Conservation (phyloP, 1,284 basidiomycete species). For the Gastroboletus turbinatus region DNA sequence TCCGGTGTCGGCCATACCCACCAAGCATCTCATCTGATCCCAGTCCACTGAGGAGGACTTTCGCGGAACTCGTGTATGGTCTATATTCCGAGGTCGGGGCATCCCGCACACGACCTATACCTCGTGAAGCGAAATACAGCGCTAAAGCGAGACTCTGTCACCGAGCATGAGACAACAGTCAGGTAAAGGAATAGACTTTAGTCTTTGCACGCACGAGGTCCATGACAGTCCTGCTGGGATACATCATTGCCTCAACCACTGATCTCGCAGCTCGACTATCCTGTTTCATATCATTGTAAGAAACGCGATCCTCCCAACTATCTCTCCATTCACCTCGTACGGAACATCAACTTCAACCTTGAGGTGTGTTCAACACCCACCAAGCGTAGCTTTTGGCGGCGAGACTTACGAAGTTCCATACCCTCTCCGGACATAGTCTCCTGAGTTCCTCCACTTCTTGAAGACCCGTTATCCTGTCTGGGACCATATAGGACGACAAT, state of each 20-base stretch:
- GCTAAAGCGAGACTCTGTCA: conserved; percentile 85
- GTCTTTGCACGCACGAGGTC: conserved; percentile 64
- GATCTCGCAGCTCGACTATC: conserved; percentile 62
- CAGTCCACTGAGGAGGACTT: conserved; percentile 87
- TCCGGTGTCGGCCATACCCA: conserved; percentile 89
- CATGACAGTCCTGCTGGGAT: conserved; percentile 85
- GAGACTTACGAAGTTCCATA: conserved; percentile 83
- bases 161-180: conserved; percentile 4
- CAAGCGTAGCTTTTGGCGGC: not conserved
- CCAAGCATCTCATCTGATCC: conserved; percentile 96
- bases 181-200: not conserved
- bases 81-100: conserved; percentile 29
- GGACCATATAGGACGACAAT: conserved; percentile 62
- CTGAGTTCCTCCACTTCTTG: conserved; percentile 77
- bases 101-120: conserved; percentile 58
- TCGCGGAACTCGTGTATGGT: conserved; percentile 72
- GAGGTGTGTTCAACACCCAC: conserved; percentile 1
- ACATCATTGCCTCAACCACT: conserved; percentile 74
- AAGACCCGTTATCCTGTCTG: conserved; percentile 84
- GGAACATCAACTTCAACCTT: conserved; percentile 85
- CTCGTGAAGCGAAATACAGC: conserved; percentile 90
- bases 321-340: conserved; percentile 57
- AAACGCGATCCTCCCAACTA: not conserved
- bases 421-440: conserved; percentile 66
- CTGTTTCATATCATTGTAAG: conserved; percentile 37